Percentiles rank a stretch among this genome's conserved stretches.
phyloP scores from a whole-genome alignment of 805 yeast species.

The Monosporozyma servazzii region DNA sequence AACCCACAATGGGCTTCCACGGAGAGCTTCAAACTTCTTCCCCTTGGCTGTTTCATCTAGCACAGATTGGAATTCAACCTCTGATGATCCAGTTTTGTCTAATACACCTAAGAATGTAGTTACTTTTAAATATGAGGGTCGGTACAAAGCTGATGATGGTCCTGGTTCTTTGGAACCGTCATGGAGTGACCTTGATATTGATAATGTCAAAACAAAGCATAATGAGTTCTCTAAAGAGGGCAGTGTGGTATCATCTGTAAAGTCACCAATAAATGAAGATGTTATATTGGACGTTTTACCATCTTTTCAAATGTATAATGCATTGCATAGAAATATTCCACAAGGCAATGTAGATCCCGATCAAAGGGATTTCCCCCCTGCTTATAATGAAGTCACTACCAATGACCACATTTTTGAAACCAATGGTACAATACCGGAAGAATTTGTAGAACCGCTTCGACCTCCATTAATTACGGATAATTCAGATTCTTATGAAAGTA shows the following conservation, averaged over 20 bases:
- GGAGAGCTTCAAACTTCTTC: neutral
- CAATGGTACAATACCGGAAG: neutral
- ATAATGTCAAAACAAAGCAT: neutral
- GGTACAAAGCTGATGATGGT: neutral
- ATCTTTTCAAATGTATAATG: slow-evolving; percentile 22
- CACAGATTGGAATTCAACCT: neutral
- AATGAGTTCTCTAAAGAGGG: slow-evolving; percentile 2
- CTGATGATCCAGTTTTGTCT: neutral
- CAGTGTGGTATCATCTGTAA: neutral
- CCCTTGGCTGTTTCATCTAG: neutral
- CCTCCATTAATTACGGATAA: neutral
- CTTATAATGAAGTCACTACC: slow-evolving; percentile 6
- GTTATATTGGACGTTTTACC: slow-evolving; percentile 19
- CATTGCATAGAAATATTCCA: slow-evolving; percentile 22
- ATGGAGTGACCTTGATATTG: neutral
- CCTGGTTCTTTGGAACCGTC: neutral
- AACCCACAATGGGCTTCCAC: neutral
- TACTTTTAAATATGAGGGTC: neutral
- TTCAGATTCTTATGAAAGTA: neutral
- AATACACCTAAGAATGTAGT: neutral
- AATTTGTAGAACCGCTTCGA: slow-evolving; percentile 1
- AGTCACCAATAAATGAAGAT: slow-evolving; percentile 3
- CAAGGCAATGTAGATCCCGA: slow-evolving; percentile 16
- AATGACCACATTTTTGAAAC: neutral
- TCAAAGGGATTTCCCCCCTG: slow-evolving; percentile 14